Base-by-base conservation (phyloP, 2,329 filamentous ascomycete genomes). In the Xylaria hypoxylon region DNA sequence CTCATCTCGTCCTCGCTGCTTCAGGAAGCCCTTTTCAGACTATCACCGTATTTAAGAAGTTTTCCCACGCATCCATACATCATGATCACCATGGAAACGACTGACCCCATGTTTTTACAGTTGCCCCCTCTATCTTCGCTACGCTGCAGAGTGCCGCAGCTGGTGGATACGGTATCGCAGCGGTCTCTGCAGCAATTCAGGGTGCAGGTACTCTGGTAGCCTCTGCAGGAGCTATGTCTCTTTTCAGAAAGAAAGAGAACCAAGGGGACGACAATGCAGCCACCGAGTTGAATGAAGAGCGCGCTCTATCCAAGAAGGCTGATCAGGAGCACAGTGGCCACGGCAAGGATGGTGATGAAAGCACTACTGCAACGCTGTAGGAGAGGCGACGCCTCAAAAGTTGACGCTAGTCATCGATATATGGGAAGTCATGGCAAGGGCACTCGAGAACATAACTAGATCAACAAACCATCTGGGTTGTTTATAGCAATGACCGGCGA, bases 91-190 rank as follows among this genome's bases (percentile, higher is more conserved):
- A 13, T 51, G 17, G 2, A 5, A 33, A 35, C 19, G 28, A 31
- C 48, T 51, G 33, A 51, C 26, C 19, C 2, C 6, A 22, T 19
- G 8, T 33, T 26, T 33, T 26, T 38, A 13, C 11, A 53, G 65
- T 59, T 0, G 70, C 68, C 0, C 63, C 64, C 4, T 67, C 72
- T 6, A 0, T 64, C 1, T 75, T 75, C 40, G 72, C 74, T 1
- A 70, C 69, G 2, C 19, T 73, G 2, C 71, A 73, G 63, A 76
- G 74, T 56, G 74, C 73, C n/a, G 73, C 38, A 0, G 68, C 68
- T 35, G 69, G 63, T 2, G 73, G 72, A 11, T 75, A 74, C 58
- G 74, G 74, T 5, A 67, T 64, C 8, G 70, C 74, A 2, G 57
- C 62, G 7, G 70, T 74, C 13, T 66, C 63, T 7, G 57, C 56